Base-by-base conservation (phyloP, 495 filamentous ascomycete genomes). In the Schizothecium vesticola region DNA sequence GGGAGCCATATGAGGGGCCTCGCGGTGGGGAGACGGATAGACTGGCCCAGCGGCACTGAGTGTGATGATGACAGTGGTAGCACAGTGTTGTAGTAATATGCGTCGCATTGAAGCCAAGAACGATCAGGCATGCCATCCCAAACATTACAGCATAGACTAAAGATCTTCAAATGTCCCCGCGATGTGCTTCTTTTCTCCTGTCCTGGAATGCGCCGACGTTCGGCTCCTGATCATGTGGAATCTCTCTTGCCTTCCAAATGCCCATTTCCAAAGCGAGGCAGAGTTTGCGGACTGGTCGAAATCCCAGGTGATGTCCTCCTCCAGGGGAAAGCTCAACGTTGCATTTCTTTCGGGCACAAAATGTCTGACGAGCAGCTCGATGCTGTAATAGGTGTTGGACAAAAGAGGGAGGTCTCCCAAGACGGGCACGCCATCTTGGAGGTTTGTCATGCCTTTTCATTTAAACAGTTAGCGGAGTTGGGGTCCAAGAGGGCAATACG, bases 221-320 rank as follows among this genome's bases (percentile, higher is more conserved):
- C 19, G 36, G 3, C 16, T 78, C 23, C 67, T 72, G 55, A 83
- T 71, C 6, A 84, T 56, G 67, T 81, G 76, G 59, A 82, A 80
- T 33, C 74, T 63, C 65, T 82, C 76, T 70, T 84, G 82, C 61
- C 76, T 71, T 13, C 78, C 82, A 61, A 78, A 81, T 1, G 80
- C 82, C 82, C 82, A 84, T 26, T 79, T 74, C 81, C 81, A 84
- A 3, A 68, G 62, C 28, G 56, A 65, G 0, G 74, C 70, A 12
- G 59, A 61, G 6, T 12, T 16, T 3, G 25, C 10, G 0, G 11
- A 3, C 28, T n/a, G 19, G 13, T 31, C 74, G 19, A 71, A 71
- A 19, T 75, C 71, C 76, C 77, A 81, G 51, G 76, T 78, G 22
- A 81, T 71, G 65, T 84, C 82, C 61, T 84, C 82, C 66, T 84